Conservation (phyloP, 441 rosid genomes). For the Populus hybrid region DNA sequence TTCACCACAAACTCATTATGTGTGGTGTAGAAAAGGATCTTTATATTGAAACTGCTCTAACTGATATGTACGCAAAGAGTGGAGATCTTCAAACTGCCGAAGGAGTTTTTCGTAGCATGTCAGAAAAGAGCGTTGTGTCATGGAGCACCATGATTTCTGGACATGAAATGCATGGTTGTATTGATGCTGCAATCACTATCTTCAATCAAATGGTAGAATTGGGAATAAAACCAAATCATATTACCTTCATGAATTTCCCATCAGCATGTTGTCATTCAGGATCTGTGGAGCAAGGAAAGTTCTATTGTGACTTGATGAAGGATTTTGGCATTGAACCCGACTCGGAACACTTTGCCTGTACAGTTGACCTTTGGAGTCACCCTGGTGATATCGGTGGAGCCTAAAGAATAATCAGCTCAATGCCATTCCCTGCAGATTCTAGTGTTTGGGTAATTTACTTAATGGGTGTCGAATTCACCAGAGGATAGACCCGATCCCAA, state of each 20-base stretch:
- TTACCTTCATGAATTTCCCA: conserved; percentile 76
- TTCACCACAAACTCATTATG: conserved; percentile 71
- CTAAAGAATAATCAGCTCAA: conserved; percentile 46
- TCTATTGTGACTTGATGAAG: conserved; percentile 54
- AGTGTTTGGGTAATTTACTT: conserved; percentile 63
- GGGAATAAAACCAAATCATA: conserved; percentile 60
- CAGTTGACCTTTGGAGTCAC: conserved; percentile 81
- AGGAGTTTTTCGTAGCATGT: conserved; percentile 46
- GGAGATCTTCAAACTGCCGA: conserved; percentile 73
- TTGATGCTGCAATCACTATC: conserved; percentile 45
- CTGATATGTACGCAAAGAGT: conserved; percentile 85
- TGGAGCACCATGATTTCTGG: conserved; percentile 86
- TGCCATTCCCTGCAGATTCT: conserved; percentile 60
- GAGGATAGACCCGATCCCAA: conserved; percentile 59
- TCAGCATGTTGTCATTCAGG: conserved; percentile 89
- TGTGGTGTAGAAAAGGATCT: conserved; percentile 44
- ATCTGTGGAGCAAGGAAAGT: conserved; percentile 53
- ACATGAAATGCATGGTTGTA: conserved; percentile 72
- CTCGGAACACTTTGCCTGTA: conserved; percentile 71
- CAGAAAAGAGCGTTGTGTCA: conserved; percentile 59
- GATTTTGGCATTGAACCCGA: conserved; percentile 51
- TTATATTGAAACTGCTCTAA: conserved; percentile 61
- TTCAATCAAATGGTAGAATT: conserved; percentile 57
- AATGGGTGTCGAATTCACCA: conserved; percentile 78
- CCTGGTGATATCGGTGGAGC: conserved; percentile 67